Percentiles rank a stretch among this genome's conserved stretches.
Conservation (phyloP, 257 asterid genomes). For the Petunia axillaris region DNA sequence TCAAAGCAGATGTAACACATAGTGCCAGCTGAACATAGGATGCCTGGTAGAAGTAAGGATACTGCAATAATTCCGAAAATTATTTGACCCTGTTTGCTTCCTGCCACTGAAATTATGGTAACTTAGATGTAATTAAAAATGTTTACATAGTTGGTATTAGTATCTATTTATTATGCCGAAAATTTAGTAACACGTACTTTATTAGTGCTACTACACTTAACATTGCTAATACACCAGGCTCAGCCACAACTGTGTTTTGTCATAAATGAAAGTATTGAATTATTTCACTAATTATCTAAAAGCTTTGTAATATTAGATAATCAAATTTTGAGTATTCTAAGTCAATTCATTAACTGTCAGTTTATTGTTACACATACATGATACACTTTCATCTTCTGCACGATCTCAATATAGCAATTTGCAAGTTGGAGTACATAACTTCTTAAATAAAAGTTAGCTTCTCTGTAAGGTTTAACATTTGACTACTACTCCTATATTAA, state of each 20-base stretch:
- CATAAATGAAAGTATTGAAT: not conserved
- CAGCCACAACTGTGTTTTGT: not conserved
- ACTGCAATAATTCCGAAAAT: conserved; percentile 33
- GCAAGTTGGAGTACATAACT: no score
- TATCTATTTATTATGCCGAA: not conserved
- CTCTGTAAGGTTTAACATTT: no score
- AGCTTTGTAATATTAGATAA: not conserved
- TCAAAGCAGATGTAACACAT: conserved; percentile 34
- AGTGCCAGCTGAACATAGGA: conserved; percentile 30
- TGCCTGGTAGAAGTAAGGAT: conserved; percentile 40
- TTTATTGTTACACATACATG: no score
- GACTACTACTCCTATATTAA: no score
- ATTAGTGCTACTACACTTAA: not conserved
- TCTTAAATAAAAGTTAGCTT: no score
- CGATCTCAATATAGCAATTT: no score
- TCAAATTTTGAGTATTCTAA: not conserved
- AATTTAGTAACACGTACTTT: not conserved
- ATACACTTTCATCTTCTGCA: no score
- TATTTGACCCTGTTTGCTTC: conserved; percentile 19
- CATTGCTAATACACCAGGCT: not conserved
- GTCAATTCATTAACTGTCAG: no score
- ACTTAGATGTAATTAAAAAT: not conserved
- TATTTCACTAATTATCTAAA: not conserved
- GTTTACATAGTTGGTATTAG: not conserved
- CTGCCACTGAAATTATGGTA: conserved; percentile 26